Conservation (phyloP, 371 early-diverging fungal genomes). For the Saksenaea oblongispora region DNA sequence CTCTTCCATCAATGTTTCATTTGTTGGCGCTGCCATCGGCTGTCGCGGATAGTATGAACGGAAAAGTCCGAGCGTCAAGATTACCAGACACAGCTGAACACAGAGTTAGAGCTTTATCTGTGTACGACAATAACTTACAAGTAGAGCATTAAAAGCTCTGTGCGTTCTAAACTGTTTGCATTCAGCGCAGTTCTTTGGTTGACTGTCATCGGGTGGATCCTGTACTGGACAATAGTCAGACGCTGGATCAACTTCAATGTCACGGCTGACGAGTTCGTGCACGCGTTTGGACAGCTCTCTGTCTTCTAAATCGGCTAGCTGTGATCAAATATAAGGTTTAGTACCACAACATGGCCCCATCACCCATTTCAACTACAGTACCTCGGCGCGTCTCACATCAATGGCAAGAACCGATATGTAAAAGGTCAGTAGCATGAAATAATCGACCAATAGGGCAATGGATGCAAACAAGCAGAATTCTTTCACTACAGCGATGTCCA, state of each 20-base stretch:
- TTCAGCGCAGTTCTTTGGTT: constrained; percentile 23
- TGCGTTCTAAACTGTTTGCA: constrained; percentile 34
- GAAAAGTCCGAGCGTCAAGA: constrained; percentile 17
- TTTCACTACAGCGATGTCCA: constrained; percentile 59
- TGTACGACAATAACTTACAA: constrained; percentile 20
- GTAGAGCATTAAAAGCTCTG: constrained; percentile 27
- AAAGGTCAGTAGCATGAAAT: constrained; percentile 72
- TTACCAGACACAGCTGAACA: constrained; percentile 22
- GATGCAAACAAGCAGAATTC: constrained; percentile 73
- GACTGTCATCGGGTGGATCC: constrained; percentile 15
- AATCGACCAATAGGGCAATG: constrained; percentile 68
- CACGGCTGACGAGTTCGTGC: constrained; percentile 23
- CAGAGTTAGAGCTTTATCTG: neutral
- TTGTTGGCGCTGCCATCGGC: neutral
- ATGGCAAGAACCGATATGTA: constrained; percentile 71
- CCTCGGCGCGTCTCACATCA: constrained; percentile 75
- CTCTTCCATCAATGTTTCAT: constrained; percentile 4
- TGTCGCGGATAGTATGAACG: constrained; percentile 3
- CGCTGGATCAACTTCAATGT: constrained; percentile 18
- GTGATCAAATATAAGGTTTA: constrained; percentile 4
- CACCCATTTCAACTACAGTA: constrained; percentile 23
- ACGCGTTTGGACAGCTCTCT: constrained; percentile 30
- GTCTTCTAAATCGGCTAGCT: constrained; percentile 32
- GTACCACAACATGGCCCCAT: constrained; percentile 3
- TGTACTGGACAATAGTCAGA: constrained; percentile 28